Base-by-base conservation (phyloP, 805 yeast genomes). In the Candida anglica region DNA sequence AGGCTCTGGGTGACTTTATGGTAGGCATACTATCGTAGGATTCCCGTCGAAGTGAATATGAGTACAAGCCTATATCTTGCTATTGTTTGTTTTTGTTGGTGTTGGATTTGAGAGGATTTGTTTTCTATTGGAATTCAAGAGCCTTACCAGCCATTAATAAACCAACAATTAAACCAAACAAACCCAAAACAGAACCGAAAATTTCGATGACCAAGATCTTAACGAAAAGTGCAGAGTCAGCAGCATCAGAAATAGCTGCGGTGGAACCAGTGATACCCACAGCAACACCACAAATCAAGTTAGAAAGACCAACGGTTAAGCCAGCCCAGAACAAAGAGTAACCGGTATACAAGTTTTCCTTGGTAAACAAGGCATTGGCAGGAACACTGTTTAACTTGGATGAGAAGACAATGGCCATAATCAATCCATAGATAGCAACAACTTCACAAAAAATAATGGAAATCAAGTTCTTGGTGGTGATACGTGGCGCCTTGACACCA, bases 371-470 rank as follows among this genome's bases (percentile, higher is more conserved):
- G 3, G 76, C 66, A n/a, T 73, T 64, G 3, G 77, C 59, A 6
- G 82, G 79, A 24, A 84, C 88, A 19, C 79, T 71, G 20, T 78
- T 68, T 48, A 93, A 71, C 58, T 93, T 93, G 19, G 98, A 79
- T 14, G 96, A 85, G 52, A 93, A 93, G 27, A 93, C 98, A 73
- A 93, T 93, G 23, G 97, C 89, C 85, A 91, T 91, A 57, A 93
- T 93, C 45, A 93, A 77, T 3, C 98, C 98, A 58, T 93, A 93
- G 58, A 93, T 93, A 46, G 98, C 98, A 36, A 93, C 98, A 49
- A 93, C 98, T 67, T 93, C 98, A 73, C 98, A 93, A 72, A 93
- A 93, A 66, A 93, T 94, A 60, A 93, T 93, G 27, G 95, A 85
- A 44, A 93, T 94, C 58, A 93, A 76, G 60, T 93, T 93, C 71